Conservation (phyloP, 1,284 basidiomycete species). For the Ceratobasidium sp. region DNA sequence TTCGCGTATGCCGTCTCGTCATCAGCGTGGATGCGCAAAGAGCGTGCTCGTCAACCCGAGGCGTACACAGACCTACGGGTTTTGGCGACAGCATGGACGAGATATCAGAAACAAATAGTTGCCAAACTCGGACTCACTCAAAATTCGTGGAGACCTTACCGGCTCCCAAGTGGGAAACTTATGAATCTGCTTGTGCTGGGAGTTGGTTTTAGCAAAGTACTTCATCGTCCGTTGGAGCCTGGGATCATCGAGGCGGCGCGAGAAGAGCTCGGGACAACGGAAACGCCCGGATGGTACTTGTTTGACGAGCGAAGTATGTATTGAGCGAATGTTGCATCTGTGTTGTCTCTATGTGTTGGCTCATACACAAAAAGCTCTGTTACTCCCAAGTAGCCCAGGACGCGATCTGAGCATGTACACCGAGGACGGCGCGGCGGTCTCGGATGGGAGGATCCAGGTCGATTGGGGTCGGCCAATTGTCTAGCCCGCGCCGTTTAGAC, state of each 20-base stretch:
- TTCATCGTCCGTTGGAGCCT: not conserved
- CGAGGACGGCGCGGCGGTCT: constrained; percentile 53
- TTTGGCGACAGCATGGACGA: not conserved
- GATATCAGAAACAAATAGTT: not conserved
- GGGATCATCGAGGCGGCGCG: not conserved
- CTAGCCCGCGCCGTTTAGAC: constrained; percentile 97
- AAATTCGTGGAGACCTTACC: not conserved
- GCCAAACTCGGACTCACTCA: not conserved
- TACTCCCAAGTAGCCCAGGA: constrained; percentile 98
- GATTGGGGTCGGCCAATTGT: constrained; percentile 95
- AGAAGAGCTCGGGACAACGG: not conserved
- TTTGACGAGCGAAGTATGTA: constrained; percentile 1
- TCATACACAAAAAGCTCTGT: constrained; percentile 56
- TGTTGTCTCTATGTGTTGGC: too few species aligned
- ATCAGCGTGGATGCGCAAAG: not conserved
- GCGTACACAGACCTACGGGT: not conserved
- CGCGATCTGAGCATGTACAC: constrained; percentile 79
- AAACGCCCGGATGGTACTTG: not conserved
- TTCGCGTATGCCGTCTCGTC: not conserved
- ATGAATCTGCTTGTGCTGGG: not conserved
- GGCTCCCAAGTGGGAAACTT: not conserved
- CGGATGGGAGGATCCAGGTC: constrained; percentile 66
- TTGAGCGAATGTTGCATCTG: not conserved
- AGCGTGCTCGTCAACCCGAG: not conserved
- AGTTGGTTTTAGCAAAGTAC: not conserved